These are phyloP conservation scores for Porcisia deanei DNA, from an alignment of 208 protist species.

Conservation along the genomic window DNA sequence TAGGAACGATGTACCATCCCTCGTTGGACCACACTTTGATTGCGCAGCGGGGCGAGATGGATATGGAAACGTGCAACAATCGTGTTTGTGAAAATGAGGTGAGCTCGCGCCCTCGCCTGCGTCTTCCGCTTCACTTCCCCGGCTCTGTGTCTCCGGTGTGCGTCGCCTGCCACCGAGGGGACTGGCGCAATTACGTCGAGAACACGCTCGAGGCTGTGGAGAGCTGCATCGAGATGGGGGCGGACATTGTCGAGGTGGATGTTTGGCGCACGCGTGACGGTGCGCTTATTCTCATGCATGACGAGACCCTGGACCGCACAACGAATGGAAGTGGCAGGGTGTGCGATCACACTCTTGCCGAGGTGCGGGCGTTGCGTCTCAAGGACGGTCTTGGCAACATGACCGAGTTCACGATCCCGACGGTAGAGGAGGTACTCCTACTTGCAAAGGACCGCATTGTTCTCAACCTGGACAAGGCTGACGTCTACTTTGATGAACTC, in stretches of 20 bases:
- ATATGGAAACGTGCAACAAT: conserved; percentile 36
- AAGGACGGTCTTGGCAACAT: conserved; percentile 77
- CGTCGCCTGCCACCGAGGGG: conserved; percentile 69
- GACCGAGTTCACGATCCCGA: conserved; percentile 68
- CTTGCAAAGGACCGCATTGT: conserved; percentile 38
- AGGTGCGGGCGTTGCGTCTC: conserved; percentile 50
- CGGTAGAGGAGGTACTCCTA: conserved; percentile 52
- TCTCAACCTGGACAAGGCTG: conserved; percentile 74
- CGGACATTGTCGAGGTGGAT: conserved; percentile 70
- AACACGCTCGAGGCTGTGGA: conserved; percentile 75
- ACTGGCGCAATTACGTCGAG: conserved; percentile 77
- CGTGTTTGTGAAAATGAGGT: conserved; percentile 6
- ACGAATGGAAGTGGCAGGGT: conserved; percentile 47
- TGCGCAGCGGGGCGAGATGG: conserved; percentile 27
- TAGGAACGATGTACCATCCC: background rate
- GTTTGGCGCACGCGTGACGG: conserved; percentile 66
- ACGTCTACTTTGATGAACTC: conserved; percentile 58
- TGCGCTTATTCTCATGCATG: conserved; percentile 64
- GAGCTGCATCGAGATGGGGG: conserved; percentile 66
- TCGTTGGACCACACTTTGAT: background rate
- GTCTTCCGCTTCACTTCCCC: conserved; percentile 31
- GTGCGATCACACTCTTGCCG: conserved; percentile 47
- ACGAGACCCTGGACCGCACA: conserved; percentile 65
- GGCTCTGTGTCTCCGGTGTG: conserved; percentile 35
- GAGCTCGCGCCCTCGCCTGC: conserved; percentile 29